Conservation (phyloP, 148 eudicot species). For the Heliamphora exappendiculata region DNA sequence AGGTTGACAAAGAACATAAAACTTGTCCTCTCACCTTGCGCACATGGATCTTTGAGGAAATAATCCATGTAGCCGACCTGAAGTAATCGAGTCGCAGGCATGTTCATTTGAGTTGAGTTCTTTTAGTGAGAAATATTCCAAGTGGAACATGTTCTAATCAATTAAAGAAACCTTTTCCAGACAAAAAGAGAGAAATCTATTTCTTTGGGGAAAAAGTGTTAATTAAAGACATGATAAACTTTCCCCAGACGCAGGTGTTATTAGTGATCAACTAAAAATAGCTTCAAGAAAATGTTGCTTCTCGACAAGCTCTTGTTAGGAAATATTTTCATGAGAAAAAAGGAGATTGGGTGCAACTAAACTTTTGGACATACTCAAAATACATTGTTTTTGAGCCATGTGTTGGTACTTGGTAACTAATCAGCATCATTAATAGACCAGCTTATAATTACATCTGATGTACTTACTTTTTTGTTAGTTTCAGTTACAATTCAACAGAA, state of each 20-base stretch:
- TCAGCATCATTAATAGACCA: neutral
- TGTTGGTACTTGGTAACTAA: too few relatives aligned
- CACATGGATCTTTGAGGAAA: neutral
- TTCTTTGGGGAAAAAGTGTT: neutral
- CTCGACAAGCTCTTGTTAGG: neutral
- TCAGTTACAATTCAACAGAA: too few relatives aligned
- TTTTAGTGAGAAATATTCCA: neutral
- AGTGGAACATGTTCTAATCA: neutral
- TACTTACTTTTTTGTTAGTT: neutral
- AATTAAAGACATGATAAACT: neutral
- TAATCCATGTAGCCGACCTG: neutral
- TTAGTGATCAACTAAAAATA: neutral
- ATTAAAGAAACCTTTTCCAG: neutral
- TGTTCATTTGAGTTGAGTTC: neutral
- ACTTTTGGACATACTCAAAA: neutral
- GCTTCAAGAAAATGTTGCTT: neutral
- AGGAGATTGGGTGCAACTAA: neutral
- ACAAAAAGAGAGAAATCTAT: neutral
- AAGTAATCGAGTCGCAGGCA: neutral
- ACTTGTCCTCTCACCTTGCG: neutral
- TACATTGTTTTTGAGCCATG: neutral
- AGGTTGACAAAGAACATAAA: neutral
- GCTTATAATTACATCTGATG: neutral
- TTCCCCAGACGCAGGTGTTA: neutral
- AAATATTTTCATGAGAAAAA: neutral